Conservation (phyloP, 495 filamentous ascomycete species). For the Podospora pseudoanserina region DNA sequence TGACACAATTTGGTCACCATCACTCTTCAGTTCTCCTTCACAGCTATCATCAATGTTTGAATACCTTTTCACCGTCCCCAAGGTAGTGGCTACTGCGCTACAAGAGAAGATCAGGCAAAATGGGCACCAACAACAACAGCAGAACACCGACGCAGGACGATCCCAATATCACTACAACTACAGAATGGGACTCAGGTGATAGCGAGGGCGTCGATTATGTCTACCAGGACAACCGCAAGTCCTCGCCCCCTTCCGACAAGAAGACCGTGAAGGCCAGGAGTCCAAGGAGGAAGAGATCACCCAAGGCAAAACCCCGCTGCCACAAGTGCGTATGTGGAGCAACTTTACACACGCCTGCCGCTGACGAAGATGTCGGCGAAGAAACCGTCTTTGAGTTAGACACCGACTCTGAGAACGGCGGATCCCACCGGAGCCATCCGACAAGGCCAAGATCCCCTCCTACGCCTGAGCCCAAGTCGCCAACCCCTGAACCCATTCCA, state of each 20-base stretch:
- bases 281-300: constrained; percentile 17
- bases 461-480: not conserved
- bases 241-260: not conserved
- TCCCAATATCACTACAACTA: constrained; percentile 21
- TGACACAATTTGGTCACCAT: not conserved
- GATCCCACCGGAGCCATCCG: not conserved
- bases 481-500: not conserved
- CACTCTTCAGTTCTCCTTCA: not conserved
- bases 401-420: constrained; percentile 20
- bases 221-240: constrained; percentile 18
- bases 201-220: constrained; percentile 25
- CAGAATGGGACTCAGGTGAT: constrained; percentile 33
- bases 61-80: constrained; percentile 16
- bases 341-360: not conserved
- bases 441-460: not conserved
- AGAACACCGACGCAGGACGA: constrained; percentile 12
- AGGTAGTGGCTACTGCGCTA: constrained; percentile 19
- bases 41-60: constrained; percentile 15
- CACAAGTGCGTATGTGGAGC: constrained; percentile 9
- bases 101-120: constrained; percentile 23
- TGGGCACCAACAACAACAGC: constrained; percentile 19
- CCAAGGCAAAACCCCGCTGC: constrained; percentile 16
- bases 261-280: constrained; percentile 7
- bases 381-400: constrained; percentile 19
- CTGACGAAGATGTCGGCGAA: constrained; percentile 16